These are phyloP conservation scores for Colletotrichum liaoningense DNA, from an alignment of 2,329 filamentous ascomycete species.

Conservation along the genomic window DNA sequence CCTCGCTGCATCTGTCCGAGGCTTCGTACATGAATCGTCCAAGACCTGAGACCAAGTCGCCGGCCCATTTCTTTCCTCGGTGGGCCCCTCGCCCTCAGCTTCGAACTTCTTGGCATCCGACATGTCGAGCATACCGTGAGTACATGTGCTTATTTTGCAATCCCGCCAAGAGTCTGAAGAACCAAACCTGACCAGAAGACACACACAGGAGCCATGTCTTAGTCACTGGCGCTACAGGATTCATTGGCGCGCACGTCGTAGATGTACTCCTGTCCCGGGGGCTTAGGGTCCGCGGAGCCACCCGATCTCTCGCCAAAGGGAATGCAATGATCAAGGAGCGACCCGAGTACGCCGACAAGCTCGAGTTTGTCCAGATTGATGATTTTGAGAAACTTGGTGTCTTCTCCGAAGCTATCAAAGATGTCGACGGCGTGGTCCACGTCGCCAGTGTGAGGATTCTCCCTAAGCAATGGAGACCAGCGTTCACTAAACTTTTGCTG, in stretches of 20 bases:
- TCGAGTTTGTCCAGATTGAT: conserved; percentile 55
- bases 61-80: no score
- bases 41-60: no score
- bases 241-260: conserved; percentile 47
- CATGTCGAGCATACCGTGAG: not conserved
- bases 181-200: no score
- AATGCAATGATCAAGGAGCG: conserved; percentile 50
- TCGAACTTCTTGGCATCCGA: not conserved
- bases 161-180: not conserved
- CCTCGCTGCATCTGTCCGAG: no score
- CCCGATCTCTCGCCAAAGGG: conserved; percentile 44
- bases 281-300: conserved; percentile 45
- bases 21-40: no score
- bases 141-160: no score
- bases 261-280: conserved; percentile 45
- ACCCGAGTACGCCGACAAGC: conserved; percentile 45
- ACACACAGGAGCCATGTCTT: conserved; percentile 22
- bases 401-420: conserved; percentile 51
- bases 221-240: conserved; percentile 24
- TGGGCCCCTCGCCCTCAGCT: no score
- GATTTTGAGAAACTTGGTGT: conserved; percentile 53
- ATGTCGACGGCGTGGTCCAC: conserved; percentile 56
- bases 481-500: not conserved
- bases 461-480: not conserved
- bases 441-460: conserved; percentile 52